Conservation (phyloP, 1,284 basidiomycete species). For the Malassezia vespertilionis region DNA sequence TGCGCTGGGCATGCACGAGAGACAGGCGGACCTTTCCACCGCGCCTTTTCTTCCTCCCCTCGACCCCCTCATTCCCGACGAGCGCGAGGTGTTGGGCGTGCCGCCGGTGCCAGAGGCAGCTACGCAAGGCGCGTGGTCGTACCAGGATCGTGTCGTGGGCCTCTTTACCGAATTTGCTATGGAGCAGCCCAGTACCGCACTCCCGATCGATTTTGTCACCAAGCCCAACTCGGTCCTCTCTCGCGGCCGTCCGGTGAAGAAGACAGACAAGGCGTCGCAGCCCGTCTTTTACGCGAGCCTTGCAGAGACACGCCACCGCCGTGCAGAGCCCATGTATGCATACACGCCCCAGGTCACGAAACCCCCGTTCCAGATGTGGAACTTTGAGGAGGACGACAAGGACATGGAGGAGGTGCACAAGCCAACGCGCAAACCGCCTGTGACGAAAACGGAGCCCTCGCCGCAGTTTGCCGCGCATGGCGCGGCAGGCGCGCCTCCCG, state of each 20-base stretch:
- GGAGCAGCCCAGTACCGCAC: constrained; percentile 3
- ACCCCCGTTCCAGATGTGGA: constrained; percentile 9
- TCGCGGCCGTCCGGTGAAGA: constrained; percentile 16
- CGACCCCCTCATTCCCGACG: constrained; percentile 13
- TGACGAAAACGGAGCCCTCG: neutral
- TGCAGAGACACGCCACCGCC: neutral
- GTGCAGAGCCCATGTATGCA: neutral
- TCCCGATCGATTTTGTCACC: constrained; percentile 14
- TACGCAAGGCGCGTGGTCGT: neutral
- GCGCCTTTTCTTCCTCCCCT: constrained; percentile 10
- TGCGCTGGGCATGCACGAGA: neutral
- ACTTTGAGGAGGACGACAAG: constrained; percentile 17
- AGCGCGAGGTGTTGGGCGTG: constrained; percentile 12
- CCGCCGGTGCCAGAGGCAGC: neutral
- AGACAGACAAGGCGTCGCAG: neutral
- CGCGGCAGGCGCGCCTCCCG: neutral
- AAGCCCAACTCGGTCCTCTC: constrained; percentile 14
- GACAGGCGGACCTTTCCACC: neutral
- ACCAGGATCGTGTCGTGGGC: neutral
- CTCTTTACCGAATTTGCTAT: constrained; percentile 1
- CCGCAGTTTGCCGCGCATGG: neutral
- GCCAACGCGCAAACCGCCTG: neutral
- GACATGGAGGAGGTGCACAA: neutral
- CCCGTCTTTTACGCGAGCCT: constrained; percentile 13
- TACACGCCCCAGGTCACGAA: neutral